Conservation (phyloP, 768 basidiomycete genomes). For the Fomitopsis serialis region DNA sequence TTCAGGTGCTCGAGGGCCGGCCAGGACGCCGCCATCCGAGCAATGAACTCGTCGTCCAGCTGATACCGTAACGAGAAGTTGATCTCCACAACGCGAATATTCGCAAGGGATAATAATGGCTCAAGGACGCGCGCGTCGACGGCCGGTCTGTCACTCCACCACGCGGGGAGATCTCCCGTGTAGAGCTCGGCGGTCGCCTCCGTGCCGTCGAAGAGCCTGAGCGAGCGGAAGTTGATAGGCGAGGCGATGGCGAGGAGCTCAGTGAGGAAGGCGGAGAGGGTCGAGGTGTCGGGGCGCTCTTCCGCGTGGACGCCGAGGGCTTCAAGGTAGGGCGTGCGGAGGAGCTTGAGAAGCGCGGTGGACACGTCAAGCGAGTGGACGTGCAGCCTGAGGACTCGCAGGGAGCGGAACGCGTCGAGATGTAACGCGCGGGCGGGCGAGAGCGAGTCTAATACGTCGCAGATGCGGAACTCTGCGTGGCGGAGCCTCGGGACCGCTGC, state of each 20-base stretch:
- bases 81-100: background rate
- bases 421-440: background rate
- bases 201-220: background rate
- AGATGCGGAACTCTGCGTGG: background rate
- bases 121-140: background rate
- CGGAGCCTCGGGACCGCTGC: constrained; percentile 2
- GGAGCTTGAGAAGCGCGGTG: background rate
- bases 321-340: background rate
- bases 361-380: background rate
- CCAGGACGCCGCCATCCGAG: background rate
- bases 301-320: background rate
- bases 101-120: background rate
- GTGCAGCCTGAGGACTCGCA: constrained; percentile 5
- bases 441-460: background rate
- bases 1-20: constrained; percentile 3
- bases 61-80: background rate
- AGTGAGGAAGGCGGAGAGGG: background rate
- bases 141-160: background rate
- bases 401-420: background rate
- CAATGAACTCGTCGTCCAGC: background rate
- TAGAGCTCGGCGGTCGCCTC: background rate
- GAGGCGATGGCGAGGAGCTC: background rate
- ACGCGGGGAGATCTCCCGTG: background rate
- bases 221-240: background rate
- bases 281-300: background rate